Base-by-base conservation (phyloP, 345 rosid genomes). In the Noccaea caerulescens region DNA sequence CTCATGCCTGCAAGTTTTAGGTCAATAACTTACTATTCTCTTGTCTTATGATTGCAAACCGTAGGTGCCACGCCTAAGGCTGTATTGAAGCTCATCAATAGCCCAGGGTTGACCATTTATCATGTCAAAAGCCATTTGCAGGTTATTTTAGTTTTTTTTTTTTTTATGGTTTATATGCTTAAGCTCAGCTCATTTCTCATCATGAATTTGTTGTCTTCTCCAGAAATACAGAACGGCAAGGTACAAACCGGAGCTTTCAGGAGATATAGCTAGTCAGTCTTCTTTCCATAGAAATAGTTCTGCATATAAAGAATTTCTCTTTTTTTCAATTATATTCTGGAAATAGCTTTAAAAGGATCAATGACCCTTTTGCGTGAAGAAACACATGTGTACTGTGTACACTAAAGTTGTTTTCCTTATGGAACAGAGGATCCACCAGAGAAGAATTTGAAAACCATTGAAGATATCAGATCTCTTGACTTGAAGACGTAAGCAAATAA, bases 101-200 rank as follows among this genome's bases (percentile, higher is more conserved):
- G 79, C 46, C 87, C 84, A 39, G 84, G 88, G 57, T 71, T 93
- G 77, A 93, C 98, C 50, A 91, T 93, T 78, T 93, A 93, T 79
- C 96, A 93, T 76, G 96, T 93, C 70, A 93, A 93, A 87, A 93
- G 98, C 81, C 98, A 93, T 81, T 81, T 93, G 77, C 98, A 93
- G 89, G 98, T 88, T 55, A 11, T 55, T 8, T 41, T 49, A 36
- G n/a, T 33, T 47, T 23, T 36, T 1, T 4, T 73, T 11, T 16
- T 16, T 16, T 73, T 11, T 39, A 32, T 5, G 9, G 45, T 71
- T 47, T 58, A 13, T 60, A 55, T 60, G 71, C 44, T 47, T 51
- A 34, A 46, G 7, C 51, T 72, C 6, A 4, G 25, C 39, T 34
- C 39, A 36, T 37, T 64, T 55, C 34, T 37, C 50, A 38, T 57